phyloP scores from a whole-genome alignment of 2,329 filamentous ascomycete genomes.

The Paecilomyces variotii region DNA sequence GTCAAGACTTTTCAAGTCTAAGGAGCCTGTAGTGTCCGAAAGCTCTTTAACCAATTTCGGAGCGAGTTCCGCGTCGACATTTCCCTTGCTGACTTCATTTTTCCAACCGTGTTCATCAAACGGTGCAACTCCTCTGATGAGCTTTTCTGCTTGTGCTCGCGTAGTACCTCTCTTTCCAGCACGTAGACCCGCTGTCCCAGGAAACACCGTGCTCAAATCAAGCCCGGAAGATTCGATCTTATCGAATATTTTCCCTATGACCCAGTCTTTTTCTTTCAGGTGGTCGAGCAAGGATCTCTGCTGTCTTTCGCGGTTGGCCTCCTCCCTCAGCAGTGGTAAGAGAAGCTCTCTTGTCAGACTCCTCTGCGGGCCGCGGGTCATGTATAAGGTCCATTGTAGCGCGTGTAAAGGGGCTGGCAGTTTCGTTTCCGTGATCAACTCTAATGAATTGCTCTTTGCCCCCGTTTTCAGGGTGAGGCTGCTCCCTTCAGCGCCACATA shows the following conservation, averaged over 20 bases:
- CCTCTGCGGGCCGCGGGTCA: constrained; percentile 33
- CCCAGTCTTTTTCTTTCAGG: constrained; percentile 51
- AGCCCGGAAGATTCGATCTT: constrained; percentile 49
- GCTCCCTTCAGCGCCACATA: constrained; percentile 29
- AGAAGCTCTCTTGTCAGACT: constrained; percentile 44
- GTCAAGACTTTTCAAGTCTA: constrained; percentile 8
- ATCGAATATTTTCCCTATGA: constrained; percentile 51
- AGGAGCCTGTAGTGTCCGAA: constrained; percentile 5
- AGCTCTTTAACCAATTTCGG: constrained; percentile 15
- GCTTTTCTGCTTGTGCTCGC: constrained; percentile 44
- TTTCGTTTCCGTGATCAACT: constrained; percentile 39
- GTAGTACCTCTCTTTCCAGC: constrained; percentile 37
- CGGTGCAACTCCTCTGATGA: constrained; percentile 46
- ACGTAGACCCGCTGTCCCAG: constrained; percentile 42
- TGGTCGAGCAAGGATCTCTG: constrained; percentile 42
- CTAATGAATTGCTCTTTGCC: constrained; percentile 28
- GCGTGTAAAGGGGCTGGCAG: constrained; percentile 48
- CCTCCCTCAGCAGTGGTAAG: constrained; percentile 44
- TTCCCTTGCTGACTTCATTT: constrained; percentile 13
- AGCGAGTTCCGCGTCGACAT: constrained; percentile 5
- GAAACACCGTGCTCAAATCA: constrained; percentile 51
- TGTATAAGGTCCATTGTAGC: constrained; percentile 45
- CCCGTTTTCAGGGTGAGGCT: constrained; percentile 21
- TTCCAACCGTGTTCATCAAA: constrained; percentile 47
- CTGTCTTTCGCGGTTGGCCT: constrained; percentile 40